Conservation (phyloP, 345 rosid genomes). For the Ricinus communis region DNA sequence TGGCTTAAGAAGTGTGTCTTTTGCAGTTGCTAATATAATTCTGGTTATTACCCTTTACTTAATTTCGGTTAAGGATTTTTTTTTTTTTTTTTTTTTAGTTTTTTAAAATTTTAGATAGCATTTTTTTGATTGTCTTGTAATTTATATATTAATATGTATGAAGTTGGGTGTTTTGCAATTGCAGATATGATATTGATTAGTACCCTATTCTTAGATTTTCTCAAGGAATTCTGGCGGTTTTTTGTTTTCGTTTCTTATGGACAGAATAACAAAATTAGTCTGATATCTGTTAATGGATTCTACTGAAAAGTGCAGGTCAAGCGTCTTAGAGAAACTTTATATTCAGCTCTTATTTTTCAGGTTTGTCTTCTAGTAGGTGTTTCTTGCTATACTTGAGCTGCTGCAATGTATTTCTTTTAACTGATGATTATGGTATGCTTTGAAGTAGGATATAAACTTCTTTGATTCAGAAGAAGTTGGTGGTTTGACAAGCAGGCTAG, state of each 20-base stretch:
- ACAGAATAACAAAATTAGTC: background rate
- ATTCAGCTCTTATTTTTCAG: conserved; percentile 46
- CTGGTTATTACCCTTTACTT: conserved; percentile 33
- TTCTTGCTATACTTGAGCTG: background rate
- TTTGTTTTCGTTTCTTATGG: background rate
- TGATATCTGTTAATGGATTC: background rate
- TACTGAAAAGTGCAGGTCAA: conserved; percentile 43
- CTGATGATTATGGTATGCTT: conserved; percentile 4
- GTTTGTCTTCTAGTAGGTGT: conserved; percentile 22
- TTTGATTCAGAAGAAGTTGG: conserved; percentile 51
- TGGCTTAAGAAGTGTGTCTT: conserved; percentile 56
- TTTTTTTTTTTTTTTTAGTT: background rate
- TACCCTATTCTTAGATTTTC: too few relatives aligned
- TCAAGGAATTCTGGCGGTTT: too few relatives aligned
- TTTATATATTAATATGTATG: too few relatives aligned
- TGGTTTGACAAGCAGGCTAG: conserved; percentile 53
- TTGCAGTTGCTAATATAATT: conserved; percentile 44
- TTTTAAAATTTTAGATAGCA: too few relatives aligned
- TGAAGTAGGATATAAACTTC: conserved; percentile 47
- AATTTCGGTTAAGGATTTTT: background rate
- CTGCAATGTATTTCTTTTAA: background rate
- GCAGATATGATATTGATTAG: background rate
- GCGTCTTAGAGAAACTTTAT: conserved; percentile 45
- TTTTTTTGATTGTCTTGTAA: background rate
- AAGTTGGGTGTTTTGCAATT: background rate